A percentile compares a stretch with the other conserved stretches of the same genome.
phyloP scores from a whole-genome alignment of 2,329 filamentous ascomycete species.

The Trichoderma endophyticum region DNA sequence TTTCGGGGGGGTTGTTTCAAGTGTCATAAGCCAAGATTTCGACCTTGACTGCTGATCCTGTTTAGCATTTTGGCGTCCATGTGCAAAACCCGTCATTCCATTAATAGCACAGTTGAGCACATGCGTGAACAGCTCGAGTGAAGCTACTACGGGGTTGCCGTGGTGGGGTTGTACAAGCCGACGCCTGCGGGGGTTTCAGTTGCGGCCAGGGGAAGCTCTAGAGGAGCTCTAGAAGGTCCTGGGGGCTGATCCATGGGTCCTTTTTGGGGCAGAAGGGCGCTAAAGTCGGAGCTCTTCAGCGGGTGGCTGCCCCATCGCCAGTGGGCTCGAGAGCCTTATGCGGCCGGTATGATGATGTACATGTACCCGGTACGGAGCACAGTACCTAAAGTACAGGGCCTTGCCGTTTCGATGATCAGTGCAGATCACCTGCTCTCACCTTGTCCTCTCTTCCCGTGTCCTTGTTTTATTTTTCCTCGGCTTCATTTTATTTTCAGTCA shows the following conservation, averaged over 20 bases:
- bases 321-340: background rate
- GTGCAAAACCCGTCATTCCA: background rate
- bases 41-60: too few relatives aligned
- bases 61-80: background rate
- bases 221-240: background rate
- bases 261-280: background rate
- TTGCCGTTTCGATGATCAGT: background rate
- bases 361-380: background rate
- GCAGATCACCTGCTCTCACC: background rate
- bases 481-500: background rate
- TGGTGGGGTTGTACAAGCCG: background rate
- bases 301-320: background rate
- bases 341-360: background rate
- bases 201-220: background rate
- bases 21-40: too few relatives aligned
- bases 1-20: background rate
- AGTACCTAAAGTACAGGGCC: background rate
- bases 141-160: background rate
- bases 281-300: background rate
- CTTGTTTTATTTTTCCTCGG: background rate
- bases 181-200: background rate
- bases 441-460: background rate
- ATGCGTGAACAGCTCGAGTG: background rate
- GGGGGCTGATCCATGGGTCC: background rate
- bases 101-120: background rate